phyloP scores from a whole-genome alignment of 139 green algal genomes.

The Zygnema circumcarinatum region DNA sequence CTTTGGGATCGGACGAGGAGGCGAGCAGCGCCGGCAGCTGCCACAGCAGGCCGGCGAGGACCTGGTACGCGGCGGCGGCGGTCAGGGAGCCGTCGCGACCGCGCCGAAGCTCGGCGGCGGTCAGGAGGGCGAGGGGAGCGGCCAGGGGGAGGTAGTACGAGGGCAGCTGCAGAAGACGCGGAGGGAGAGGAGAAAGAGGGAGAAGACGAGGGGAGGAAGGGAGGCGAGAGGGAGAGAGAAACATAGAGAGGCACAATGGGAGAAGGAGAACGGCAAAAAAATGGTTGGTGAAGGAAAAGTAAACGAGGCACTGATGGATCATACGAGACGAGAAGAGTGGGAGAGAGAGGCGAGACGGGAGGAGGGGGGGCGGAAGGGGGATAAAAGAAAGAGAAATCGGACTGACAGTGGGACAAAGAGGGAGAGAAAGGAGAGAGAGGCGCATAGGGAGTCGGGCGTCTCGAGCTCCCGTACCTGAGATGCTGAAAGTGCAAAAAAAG shows the following conservation, averaged over 20 bases:
- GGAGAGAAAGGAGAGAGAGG: background rate
- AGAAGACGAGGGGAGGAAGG: background rate
- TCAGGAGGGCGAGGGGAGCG: constrained; percentile 24
- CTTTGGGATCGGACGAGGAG: background rate
- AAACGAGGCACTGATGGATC: background rate
- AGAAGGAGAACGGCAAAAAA: background rate
- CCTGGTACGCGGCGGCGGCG: background rate
- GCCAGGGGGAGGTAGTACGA: constrained; percentile 59
- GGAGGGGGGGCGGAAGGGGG: background rate
- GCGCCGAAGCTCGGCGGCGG: too few species aligned
- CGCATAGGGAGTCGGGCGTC: background rate
- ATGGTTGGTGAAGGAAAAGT: background rate
- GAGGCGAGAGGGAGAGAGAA: background rate
- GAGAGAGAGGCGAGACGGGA: background rate
- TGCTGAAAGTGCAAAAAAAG: constrained; percentile 39
- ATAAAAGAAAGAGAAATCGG: too few species aligned
- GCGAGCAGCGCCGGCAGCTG: background rate
- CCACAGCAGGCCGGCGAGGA: background rate
- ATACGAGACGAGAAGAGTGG: background rate
- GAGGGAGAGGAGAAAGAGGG: background rate
- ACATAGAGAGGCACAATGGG: background rate
- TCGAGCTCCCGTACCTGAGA: constrained; percentile 8
- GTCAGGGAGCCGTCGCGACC: background rate
- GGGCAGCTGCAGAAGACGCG: constrained; percentile 25
- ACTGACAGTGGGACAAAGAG: background rate